Conservation (phyloP, 257 asterid genomes). For the Solanum peruvianum region DNA sequence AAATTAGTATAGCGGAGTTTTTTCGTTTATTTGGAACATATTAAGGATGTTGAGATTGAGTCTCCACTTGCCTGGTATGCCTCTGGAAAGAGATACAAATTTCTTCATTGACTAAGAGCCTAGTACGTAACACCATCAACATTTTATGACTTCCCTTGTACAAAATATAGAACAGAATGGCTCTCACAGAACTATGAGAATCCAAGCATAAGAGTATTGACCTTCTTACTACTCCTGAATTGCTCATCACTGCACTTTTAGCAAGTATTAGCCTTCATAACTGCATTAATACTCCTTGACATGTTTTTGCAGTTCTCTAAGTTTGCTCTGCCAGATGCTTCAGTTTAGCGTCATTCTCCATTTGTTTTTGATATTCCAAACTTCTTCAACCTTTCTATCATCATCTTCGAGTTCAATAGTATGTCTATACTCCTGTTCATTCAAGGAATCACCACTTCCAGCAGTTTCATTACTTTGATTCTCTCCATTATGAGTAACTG, state of each 20-base stretch:
- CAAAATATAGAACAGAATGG: background rate
- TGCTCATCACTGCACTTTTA: slow-evolving; percentile 18
- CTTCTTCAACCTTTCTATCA: slow-evolving; percentile 96
- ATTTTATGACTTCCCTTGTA: background rate
- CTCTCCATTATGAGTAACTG: slow-evolving; percentile 37
- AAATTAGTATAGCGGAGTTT: no score
- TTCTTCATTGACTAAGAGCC: no score
- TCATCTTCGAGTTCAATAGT: slow-evolving; percentile 89
- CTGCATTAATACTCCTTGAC: slow-evolving; percentile 24
- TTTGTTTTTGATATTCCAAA: slow-evolving; percentile 87
- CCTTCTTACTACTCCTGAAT: slow-evolving; percentile 25
- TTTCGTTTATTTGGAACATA: no score
- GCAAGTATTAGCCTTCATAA: slow-evolving; percentile 15
- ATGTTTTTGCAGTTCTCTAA: slow-evolving; percentile 16
- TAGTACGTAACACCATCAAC: background rate
- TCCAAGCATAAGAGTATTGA: slow-evolving; percentile 5
- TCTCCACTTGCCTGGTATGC: no score
- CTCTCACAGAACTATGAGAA: background rate
- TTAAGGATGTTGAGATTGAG: no score
- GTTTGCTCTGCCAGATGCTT: slow-evolving; percentile 60
- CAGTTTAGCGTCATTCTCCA: slow-evolving; percentile 92
- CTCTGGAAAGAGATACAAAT: no score
- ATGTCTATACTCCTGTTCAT: slow-evolving; percentile 51
- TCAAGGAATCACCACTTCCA: slow-evolving; percentile 36
- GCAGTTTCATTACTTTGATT: slow-evolving; percentile 21